Evolutionary conservation across 208 protist species (phyloP).

Genomic region (Trypanosoma conorhini): DNA sequence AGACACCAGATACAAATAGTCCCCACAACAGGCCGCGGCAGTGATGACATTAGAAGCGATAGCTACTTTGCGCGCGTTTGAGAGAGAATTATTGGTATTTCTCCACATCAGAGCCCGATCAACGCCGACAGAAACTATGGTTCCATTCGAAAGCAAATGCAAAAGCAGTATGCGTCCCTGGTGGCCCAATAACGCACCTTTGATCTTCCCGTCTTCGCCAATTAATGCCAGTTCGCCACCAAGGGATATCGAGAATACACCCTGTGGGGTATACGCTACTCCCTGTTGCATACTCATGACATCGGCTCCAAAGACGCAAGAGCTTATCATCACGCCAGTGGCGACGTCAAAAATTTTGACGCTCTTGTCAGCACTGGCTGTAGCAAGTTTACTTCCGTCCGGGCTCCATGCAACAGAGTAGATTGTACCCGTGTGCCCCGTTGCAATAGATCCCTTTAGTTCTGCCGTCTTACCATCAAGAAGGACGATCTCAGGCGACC

Average conservation of each 20-base stretch:
- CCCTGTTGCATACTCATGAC: slow-evolving; percentile 49
- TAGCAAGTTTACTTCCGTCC: slow-evolving; percentile 35
- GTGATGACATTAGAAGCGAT: slow-evolving; percentile 2
- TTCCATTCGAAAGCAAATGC: slow-evolving; percentile 13
- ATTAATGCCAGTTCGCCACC: slow-evolving; percentile 35
- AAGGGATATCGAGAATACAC: slow-evolving; percentile 33
- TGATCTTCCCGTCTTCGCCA: slow-evolving; percentile 21
- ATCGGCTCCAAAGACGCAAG: slow-evolving; percentile 27
- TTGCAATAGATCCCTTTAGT: slow-evolving; percentile 21
- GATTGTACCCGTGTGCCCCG: slow-evolving; percentile 46
- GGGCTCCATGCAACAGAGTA: slow-evolving; percentile 46
- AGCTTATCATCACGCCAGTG: slow-evolving; percentile 7
- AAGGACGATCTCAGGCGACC: slow-evolving; percentile 37
- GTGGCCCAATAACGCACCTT: slow-evolving; percentile 26
- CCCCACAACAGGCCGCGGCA: slow-evolving; percentile 20
- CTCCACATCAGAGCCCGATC: slow-evolving; percentile 34
- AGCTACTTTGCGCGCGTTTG: slow-evolving; percentile 4
- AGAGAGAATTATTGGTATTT: not conserved
- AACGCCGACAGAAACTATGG: slow-evolving; percentile 35
- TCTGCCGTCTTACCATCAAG: slow-evolving; percentile 57
- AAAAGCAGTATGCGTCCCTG: slow-evolving; percentile 40
- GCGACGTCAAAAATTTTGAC: slow-evolving; percentile 35
- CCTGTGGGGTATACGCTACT: slow-evolving; percentile 29
- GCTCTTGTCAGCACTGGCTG: slow-evolving; percentile 47
- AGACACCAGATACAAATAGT: slow-evolving; percentile 28